phyloP scores from a whole-genome alignment of 2,329 filamentous ascomycete genomes.

The Aspergillus tubingensis region DNA sequence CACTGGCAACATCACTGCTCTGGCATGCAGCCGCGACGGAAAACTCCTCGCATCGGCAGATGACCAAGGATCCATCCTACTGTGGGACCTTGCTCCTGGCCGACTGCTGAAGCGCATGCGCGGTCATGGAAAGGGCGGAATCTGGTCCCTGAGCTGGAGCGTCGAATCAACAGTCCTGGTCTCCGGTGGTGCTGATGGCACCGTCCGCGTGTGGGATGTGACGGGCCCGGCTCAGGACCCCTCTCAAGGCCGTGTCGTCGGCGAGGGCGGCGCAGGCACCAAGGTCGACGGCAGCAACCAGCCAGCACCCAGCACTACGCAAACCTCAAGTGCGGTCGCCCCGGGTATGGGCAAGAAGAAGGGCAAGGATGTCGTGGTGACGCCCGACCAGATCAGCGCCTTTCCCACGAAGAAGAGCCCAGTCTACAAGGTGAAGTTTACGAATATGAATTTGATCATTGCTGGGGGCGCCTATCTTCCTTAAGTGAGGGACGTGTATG shows the following conservation, averaged over 20 bases:
- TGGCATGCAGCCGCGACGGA: slow-evolving; percentile 84
- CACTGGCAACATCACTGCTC: slow-evolving; percentile 78
- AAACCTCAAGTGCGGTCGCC: slow-evolving; percentile 49
- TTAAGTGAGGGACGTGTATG: slow-evolving; percentile 33
- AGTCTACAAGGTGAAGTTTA: slow-evolving; percentile 90
- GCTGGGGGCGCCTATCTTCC: slow-evolving; percentile 73
- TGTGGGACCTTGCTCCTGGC: slow-evolving; percentile 92
- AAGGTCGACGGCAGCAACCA: slow-evolving; percentile 57
- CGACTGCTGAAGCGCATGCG: slow-evolving; percentile 87
- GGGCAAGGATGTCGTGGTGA: slow-evolving; percentile 85
- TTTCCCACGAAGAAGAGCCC: slow-evolving; percentile 97
- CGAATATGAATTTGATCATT: slow-evolving; percentile 89
- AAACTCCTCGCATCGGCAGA: slow-evolving; percentile 91
- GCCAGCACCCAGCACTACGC: slow-evolving; percentile 41
- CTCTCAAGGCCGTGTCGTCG: slow-evolving; percentile 56
- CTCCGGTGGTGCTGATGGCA: slow-evolving; percentile 87
- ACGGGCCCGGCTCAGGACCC: slow-evolving; percentile 65
- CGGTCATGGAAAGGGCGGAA: slow-evolving; percentile 88
- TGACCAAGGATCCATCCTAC: slow-evolving; percentile 81
- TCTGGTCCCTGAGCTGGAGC: slow-evolving; percentile 91
- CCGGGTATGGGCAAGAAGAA: slow-evolving; percentile 63
- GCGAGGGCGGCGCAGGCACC: slow-evolving; percentile 50
- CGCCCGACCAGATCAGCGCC: slow-evolving; percentile 88
- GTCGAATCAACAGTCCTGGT: slow-evolving; percentile 89
- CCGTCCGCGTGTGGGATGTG: slow-evolving; percentile 92